Evolutionary conservation across 2,329 filamentous ascomycete species (phyloP).

Genomic region (Albifimbria verrucaria): DNA sequence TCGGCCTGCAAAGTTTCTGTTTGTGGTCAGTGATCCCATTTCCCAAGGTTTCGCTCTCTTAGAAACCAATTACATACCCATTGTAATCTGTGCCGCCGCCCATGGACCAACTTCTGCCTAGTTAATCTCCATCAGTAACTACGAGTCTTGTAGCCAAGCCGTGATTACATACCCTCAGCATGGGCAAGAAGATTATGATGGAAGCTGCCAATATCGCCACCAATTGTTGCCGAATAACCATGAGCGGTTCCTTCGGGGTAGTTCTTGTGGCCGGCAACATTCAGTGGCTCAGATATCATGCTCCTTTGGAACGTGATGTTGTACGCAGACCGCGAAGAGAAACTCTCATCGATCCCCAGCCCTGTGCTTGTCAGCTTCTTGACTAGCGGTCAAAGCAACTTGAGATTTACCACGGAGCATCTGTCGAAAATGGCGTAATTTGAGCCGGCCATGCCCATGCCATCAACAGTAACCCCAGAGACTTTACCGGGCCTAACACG

Average conservation of each 20-base stretch:
- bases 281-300: slow-evolving; percentile 32
- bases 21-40: background rate
- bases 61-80: too few relatives aligned
- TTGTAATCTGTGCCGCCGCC: slow-evolving; percentile 25
- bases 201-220: slow-evolving; percentile 30
- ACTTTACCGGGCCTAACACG: slow-evolving; percentile 26
- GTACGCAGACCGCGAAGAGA: slow-evolving; percentile 27
- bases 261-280: slow-evolving; percentile 32
- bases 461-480: slow-evolving; percentile 26
- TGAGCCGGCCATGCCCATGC: slow-evolving; percentile 30
- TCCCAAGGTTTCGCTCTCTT: too few relatives aligned
- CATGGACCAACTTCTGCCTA: slow-evolving; percentile 32
- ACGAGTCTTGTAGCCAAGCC: background rate
- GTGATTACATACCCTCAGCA: slow-evolving; percentile 13
- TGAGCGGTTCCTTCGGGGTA: slow-evolving; percentile 27
- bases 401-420: slow-evolving; percentile 25
- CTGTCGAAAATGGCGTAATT: slow-evolving; percentile 31
- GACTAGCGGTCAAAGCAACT: too few relatives aligned
- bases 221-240: slow-evolving; percentile 23
- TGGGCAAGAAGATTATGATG: slow-evolving; percentile 31
- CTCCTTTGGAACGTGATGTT: slow-evolving; percentile 32
- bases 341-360: slow-evolving; percentile 32
- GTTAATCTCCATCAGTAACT: background rate
- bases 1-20: slow-evolving; percentile 20
- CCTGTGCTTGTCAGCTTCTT: slow-evolving; percentile 2